Percentiles rank a stretch among this genome's conserved stretches.
These are phyloP conservation scores for Melampsora larici-populina DNA, from an alignment of 1,284 basidiomycete genomes.

Conservation along the genomic window DNA sequence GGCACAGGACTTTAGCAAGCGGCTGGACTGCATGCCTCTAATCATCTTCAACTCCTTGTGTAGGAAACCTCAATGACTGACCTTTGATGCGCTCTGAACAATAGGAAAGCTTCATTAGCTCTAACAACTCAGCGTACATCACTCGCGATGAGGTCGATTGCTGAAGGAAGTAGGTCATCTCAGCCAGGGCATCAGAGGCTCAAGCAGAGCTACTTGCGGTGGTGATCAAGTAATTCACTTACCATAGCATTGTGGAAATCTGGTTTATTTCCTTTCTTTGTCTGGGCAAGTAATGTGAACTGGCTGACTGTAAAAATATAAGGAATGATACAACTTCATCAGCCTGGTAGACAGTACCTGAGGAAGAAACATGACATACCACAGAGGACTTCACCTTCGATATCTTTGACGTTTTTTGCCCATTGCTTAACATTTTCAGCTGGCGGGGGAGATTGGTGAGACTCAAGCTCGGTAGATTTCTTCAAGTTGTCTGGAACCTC, in stretches of 20 bases:
- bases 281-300: conserved; percentile 83
- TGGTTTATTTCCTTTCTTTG: conserved; percentile 77
- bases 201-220: too few species aligned
- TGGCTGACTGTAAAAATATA: conserved; percentile 63
- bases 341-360: neutral
- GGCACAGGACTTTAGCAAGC: neutral
- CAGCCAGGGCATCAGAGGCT: too few species aligned
- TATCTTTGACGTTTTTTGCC: conserved; percentile 76
- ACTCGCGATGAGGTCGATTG: conserved; percentile 65
- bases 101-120: conserved; percentile 65
- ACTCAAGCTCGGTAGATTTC: neutral
- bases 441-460: neutral
- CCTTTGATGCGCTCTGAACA: conserved; percentile 73
- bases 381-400: conserved; percentile 78
- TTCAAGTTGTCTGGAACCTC: neutral
- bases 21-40: neutral
- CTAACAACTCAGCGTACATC: conserved; percentile 66
- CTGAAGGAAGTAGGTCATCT: conserved; percentile 54
- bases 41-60: neutral
- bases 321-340: too few species aligned
- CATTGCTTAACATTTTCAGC: conserved; percentile 62
- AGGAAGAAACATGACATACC: conserved; percentile 52
- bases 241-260: conserved; percentile 91
- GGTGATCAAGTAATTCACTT: neutral
- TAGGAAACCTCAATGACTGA: conserved; percentile 49